phyloP scores from a whole-genome alignment of 768 basidiomycete species.

The Amylocystis lapponica region DNA sequence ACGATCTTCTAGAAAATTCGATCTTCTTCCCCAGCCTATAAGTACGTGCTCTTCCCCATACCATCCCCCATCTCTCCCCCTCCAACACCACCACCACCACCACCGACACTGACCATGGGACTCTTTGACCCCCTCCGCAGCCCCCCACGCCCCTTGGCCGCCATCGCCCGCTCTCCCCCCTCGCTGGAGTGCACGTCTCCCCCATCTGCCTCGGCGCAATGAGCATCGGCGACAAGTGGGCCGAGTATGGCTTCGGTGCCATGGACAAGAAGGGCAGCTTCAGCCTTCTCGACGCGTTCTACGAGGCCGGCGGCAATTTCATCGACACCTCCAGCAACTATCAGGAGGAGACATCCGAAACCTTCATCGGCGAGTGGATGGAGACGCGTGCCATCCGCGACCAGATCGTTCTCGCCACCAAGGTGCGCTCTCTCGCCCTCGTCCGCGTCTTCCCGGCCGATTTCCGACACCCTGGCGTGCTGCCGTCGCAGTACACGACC shows the following conservation, averaged over 20 bases:
- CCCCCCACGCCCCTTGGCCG: slow-evolving; percentile 22
- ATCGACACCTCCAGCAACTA: slow-evolving; percentile 30
- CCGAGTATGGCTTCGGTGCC: slow-evolving; percentile 19
- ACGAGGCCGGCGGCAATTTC: slow-evolving; percentile 28
- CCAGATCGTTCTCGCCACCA: slow-evolving; percentile 28
- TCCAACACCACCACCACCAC: background rate
- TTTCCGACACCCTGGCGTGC: background rate
- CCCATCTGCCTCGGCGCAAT: slow-evolving; percentile 33
- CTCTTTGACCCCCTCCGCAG: slow-evolving; percentile 8
- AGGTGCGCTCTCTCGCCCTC: no score
- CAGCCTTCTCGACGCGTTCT: slow-evolving; percentile 17
- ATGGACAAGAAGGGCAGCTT: slow-evolving; percentile 32
- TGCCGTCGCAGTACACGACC: slow-evolving; percentile 19
- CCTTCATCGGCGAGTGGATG: slow-evolving; percentile 39
- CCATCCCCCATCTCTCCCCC: slow-evolving; percentile 39
- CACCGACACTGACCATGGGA: no score
- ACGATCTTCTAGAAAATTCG: no score
- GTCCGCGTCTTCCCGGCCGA: background rate
- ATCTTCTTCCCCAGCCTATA: no score
- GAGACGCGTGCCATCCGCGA: slow-evolving; percentile 29
- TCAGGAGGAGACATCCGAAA: slow-evolving; percentile 30
- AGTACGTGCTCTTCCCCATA: no score
- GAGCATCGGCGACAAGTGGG: slow-evolving; percentile 35
- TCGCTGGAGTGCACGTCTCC: slow-evolving; percentile 31
- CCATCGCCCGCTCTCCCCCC: slow-evolving; percentile 27